phyloP scores from a whole-genome alignment of 2,329 filamentous ascomycete genomes.

The Paecilomyces sp. region DNA sequence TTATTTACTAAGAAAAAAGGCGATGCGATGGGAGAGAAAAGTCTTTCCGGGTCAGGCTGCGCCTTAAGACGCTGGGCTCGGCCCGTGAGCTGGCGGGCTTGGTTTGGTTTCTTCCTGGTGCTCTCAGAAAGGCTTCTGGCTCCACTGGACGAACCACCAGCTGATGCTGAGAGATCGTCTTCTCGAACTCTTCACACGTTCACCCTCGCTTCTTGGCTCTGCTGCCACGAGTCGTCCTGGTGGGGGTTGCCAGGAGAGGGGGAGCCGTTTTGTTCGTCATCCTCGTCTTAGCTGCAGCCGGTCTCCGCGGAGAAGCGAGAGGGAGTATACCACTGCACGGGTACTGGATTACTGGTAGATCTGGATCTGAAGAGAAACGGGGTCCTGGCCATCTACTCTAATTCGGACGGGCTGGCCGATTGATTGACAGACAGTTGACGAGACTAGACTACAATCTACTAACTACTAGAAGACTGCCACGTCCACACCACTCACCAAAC shows the following conservation, averaged over 20 bases:
- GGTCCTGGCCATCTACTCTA: not conserved
- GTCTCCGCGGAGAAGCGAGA: not conserved
- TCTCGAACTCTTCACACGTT: too few relatives aligned
- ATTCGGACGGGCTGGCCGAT: too few relatives aligned
- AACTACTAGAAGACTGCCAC: not conserved
- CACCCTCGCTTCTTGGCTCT: not conserved
- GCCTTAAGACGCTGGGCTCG: not conserved
- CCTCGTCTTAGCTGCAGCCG: not conserved
- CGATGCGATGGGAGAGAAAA: not conserved
- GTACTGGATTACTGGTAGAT: not conserved
- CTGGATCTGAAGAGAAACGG: not conserved
- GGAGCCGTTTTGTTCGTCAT: not conserved
- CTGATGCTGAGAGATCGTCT: not conserved
- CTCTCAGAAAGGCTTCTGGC: too few relatives aligned
- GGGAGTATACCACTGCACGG: too few relatives aligned
- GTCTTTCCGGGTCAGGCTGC: constrained; percentile 1
- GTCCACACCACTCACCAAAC: too few relatives aligned
- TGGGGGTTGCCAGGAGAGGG: not conserved
- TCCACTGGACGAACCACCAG: not conserved
- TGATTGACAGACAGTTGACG: too few relatives aligned
- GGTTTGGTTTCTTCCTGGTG: too few relatives aligned
- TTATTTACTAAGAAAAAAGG: constrained; percentile 29
- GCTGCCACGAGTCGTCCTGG: not conserved
- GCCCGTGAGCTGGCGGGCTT: not conserved
- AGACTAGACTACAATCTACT: not conserved